Base-by-base conservation (phyloP, 257 asterid genomes). In the Fraxinus anomala region DNA sequence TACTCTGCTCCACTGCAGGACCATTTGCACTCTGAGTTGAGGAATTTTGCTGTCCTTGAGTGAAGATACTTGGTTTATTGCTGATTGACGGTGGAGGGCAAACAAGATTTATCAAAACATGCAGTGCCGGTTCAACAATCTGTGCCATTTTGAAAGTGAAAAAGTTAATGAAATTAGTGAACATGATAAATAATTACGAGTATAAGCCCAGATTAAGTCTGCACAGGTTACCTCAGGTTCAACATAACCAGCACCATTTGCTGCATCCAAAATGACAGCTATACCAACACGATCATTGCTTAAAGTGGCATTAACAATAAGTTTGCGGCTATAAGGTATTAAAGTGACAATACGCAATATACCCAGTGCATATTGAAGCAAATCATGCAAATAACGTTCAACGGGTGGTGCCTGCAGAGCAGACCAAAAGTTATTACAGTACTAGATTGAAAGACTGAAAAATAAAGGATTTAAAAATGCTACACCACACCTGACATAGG, bases 31-130 rank as follows among this genome's bases (percentile, higher is more conserved):
- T 79, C 74, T 88, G 97, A 79, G 47, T 66, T 39, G 90, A 78
- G 73, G 88, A 83, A 74, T 86, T 76, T 54, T 89, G 97, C 78
- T 89, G 99, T 61, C 91, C 96, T 86, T 91, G 98, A 49, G 85
- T 51, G 69, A 75, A 68, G 54, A 85, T 82, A 80, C 92, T 83
- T 68, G 99, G 91, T 85, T 92, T 96, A 80, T 92, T 91, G 91
- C 98, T 93, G 80, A 96, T 93, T 79, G 99, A 93, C 78, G 99
- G 99, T 71, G 99, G 98, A 76, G 99, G 98, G 82, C 99, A 96
- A 23, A 96, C 99, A 66, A 96, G 96, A 83, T 92, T 93, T 82
- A 96, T 93, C 82, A 93, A 85, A 79, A 93, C 89, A 81, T 89
- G 89, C 83, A 96, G 79, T 30, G 99, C 97, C 6, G 97, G 96